Base-by-base conservation (phyloP, 148 eudicot genomes). In the Fagopyrum tataricum region DNA sequence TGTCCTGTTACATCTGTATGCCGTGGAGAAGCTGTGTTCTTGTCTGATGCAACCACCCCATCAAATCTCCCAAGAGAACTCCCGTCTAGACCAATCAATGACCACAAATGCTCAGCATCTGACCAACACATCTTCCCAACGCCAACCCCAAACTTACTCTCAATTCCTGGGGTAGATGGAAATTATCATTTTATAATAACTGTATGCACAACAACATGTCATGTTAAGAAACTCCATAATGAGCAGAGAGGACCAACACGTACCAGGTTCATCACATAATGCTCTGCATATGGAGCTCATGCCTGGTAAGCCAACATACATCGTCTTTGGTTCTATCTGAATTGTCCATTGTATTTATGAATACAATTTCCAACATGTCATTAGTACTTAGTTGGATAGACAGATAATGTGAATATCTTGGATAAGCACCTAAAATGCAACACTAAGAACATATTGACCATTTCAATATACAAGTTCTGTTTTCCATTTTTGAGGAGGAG, bases 201-300 rank as follows among this genome's bases (percentile, higher is more conserved):
- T 67, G 46, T 43, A 64, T 68, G 75, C 44, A 69, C 18, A 13
- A 14, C 68, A 64, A 64, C 43, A 7, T 71, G 52, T 61, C 61
- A 17, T 71, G 18, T 13, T 4, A 73, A 72, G 14, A 73, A 53
- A 26, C 20, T 52, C 70, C 39, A 23, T 24, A 70, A 75, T 43
- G 72, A 56, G 71, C 79, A 76, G 55, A 37, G 26, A 72, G n/a
- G 61, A 69, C 37, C 44, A 44, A 46, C 47, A 73, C 18, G 70
- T 74, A 94, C 98, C 98, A 74, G 88, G 87, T 59, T 91, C 97
- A 9, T 77, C 49, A 82, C 91, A 87, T 75, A 91, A 82, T 73
- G 91, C 88, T 81, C 73, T 85, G 83, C 97, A 91, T 75, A 95
- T 84, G 51, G 96, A 90, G 82, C 92, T 95, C 99, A 95, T 95